Base-by-base conservation (phyloP, 306 rosid species). In the Cucurbita moschata region DNA sequence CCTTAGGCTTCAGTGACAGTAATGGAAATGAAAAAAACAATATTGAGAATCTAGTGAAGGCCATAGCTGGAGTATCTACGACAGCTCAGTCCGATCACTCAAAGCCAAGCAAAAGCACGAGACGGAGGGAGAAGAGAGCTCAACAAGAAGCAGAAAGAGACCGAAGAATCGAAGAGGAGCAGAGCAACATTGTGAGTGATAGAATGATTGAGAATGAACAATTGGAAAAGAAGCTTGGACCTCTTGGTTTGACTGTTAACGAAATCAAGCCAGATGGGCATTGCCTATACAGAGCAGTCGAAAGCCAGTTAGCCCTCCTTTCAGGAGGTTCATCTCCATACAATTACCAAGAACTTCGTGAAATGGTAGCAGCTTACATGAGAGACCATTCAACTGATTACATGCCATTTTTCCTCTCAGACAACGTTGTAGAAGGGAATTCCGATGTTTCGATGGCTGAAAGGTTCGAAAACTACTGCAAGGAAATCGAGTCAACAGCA, bases 211-310 rank as follows among this genome's bases (percentile, higher is more conserved):
- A 95, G 80, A 76, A 89, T 30, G 92, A 85, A 77, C 91, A 88
- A 72, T 85, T 95, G 70, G 92, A 82, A 77, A 84, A 37, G 72
- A 91, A 88, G 91, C 87, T 95, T 59, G 82, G 85, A 80, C 97
- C 97, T 62, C 91, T 88, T 44, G 92, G 96, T 73, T 84, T 91
- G 87, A 72, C 82, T 40, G 82, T 89, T 15, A 77, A 71, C 58
- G 92, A 91, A 79, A 91, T 91, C 78, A 95, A 95, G 85, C 99
- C 97, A 0, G 97, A 95, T 46, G 96, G 97, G 19, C 97, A 94
- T 80, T 91, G 99, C 80, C 97, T 94, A 75, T 94, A 89, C 81
- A 86, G 99, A 76, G 96, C 97, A 44, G 84, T 91, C 42, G 92
- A 91, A 81, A 81, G 86, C 84, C 99, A 94, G 81, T 82, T 95